Percentiles rank a stretch among this genome's conserved stretches.
Evolutionary conservation across 2,329 filamentous ascomycete species (phyloP).

Genomic region (Sclerotiophoma versabilis): DNA sequence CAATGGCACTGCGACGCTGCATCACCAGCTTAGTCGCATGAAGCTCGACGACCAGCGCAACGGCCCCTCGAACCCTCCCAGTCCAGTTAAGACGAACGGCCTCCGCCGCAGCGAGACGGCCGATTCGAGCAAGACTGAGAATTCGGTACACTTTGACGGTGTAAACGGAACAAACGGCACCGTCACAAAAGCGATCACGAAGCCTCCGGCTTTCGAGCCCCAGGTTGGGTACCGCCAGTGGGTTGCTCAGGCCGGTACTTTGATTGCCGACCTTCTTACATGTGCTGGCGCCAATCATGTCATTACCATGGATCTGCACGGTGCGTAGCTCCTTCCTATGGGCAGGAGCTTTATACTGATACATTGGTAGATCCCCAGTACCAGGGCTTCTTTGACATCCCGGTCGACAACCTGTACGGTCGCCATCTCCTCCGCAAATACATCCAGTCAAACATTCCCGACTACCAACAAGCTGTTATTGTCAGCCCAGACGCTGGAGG

Average conservation of each 20-base stretch:
- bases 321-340: conserved; percentile 11
- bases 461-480: conserved; percentile 85
- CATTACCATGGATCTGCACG: conserved; percentile 89
- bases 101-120: conserved; percentile 42
- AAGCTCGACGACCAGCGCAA: conserved; percentile 64
- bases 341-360: conserved; percentile 13
- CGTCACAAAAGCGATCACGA: conserved; percentile 47
- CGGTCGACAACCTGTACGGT: conserved; percentile 96
- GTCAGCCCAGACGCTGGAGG: conserved; percentile 97
- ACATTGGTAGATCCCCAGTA: conserved; percentile 85
- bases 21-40: conserved; percentile 75
- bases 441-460: conserved; percentile 80
- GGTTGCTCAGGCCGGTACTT: conserved; percentile 95
- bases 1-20: conserved; percentile 71
- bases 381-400: conserved; percentile 98
- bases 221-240: conserved; percentile 97
- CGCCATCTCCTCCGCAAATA: conserved; percentile 74
- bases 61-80: conserved; percentile 31
- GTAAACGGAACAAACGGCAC: conserved; percentile 26
- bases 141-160: conserved; percentile 30
- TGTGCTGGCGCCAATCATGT: conserved; percentile 96
- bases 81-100: conserved; percentile 37
- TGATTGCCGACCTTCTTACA: conserved; percentile 92
- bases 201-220: conserved; percentile 71
- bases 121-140: conserved; percentile 42